Evolutionary conservation across 2,329 filamentous ascomycete species (phyloP), one percentile per base, ranked within the genome.

Genomic region (Pseudocercospora eumusae): DNA sequence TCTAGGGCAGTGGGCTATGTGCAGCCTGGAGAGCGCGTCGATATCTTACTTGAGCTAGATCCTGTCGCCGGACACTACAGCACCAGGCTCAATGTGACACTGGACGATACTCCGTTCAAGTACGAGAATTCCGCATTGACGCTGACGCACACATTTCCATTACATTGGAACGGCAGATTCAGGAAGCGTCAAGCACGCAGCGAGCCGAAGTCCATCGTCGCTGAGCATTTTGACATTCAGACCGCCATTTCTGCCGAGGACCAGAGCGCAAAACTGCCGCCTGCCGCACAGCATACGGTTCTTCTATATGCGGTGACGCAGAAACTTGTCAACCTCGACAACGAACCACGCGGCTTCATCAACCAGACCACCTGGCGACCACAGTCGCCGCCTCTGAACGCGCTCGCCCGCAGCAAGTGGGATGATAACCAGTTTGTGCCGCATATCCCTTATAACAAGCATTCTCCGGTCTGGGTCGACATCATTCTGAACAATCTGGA

Each of bases 401-500:
- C 66, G 2, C 70, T 81, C 2, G 67, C 75, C 0, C 71, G 74
- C 6, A 57, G 62, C 0, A 18, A 75, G 58, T 82, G 79, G 78
- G 77, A 82, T 58, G 60, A 68, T 3, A 76, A 80, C 45, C 77
- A 82, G 53, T 72, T 82, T 74, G 5, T 71, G 74, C 59, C 72
- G 68, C 6, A 74, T 69, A n/a, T 75, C 68, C 6, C 62, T 64
- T 28, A 63, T 56, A 59, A 62, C 13, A 21, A 57, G 21, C 21
- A 40, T 20, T 45, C 44, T 13, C 66, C 69, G 31, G 20, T 61
- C 20, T 83, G 81, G 80, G 71, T 82, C 0, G 80, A 82, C 63
- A 65, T 83, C 0, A 73, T 82, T 2, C 71, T 83, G 53, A 83
- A 83, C 64, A 83, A 83, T 59, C 71, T 82, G 15, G 81, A 83